These are phyloP conservation scores for Tylopilus felleus DNA, from an alignment of 768 basidiomycete genomes.

Conservation along the genomic window DNA sequence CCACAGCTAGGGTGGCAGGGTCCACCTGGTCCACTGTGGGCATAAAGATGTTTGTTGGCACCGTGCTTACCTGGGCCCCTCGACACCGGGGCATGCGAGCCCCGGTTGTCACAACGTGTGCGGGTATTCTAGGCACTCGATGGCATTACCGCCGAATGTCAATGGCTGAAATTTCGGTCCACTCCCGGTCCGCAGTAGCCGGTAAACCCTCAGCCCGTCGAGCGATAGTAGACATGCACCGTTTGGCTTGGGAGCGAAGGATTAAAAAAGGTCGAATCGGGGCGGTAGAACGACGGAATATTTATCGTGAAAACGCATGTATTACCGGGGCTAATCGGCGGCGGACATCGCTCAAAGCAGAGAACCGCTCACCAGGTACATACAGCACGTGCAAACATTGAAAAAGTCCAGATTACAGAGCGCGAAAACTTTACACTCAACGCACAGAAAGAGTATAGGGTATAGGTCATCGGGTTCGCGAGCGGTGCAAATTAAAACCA, in stretches of 20 bases:
- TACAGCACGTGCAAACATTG: constrained; percentile 8
- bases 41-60: not conserved
- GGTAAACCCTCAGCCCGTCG: not conserved
- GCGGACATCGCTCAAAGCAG: constrained; percentile 14
- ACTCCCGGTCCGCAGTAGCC: not conserved
- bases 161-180: not conserved
- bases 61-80: constrained; percentile 3
- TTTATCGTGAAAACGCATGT: not conserved
- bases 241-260: not conserved
- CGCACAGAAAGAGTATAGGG: not conserved
- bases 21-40: constrained; percentile 2
- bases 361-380: not conserved
- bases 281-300: not conserved
- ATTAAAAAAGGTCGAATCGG: not conserved
- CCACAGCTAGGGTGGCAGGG: not conserved
- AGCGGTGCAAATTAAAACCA: not conserved
- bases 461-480: constrained; percentile 8
- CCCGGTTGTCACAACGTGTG: constrained; percentile 1
- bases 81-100: not conserved
- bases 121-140: not conserved
- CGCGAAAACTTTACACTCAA: constrained; percentile 9
- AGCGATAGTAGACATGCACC: not conserved
- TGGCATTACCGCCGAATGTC: not conserved
- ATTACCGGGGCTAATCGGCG: constrained; percentile 7
- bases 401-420: constrained; percentile 8